Base-by-base conservation (phyloP, 495 filamentous ascomycete genomes). In the Trichocladium uniseriatum region DNA sequence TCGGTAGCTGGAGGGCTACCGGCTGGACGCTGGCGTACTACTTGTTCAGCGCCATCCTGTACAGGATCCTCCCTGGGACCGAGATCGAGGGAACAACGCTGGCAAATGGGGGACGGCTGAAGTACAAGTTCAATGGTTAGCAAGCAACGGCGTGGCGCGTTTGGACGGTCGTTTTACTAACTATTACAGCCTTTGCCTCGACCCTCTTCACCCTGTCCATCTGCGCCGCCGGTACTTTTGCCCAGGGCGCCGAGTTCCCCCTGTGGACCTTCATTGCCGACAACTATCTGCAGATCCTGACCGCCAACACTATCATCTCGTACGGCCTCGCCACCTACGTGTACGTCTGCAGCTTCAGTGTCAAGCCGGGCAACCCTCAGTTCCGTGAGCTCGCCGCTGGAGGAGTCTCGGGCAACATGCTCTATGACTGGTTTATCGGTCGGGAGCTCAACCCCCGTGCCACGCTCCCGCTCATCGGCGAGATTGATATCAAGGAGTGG, bases 391-490 rank as follows among this genome's bases (percentile, higher is more conserved):
- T 97, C 5, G 91, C 91, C 0, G 76, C 79, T 4, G 89, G 88
- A 42, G 89, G 87, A 43, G 76, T 84, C 56, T 80, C 81, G 13
- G 94, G 92, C 44, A 97, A 95, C 61, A 67, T 84, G 41, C 66
- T 97, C 28, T 96, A 97, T 67, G 91, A 97, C 68, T 97, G 86
- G 77, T 98, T 88, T 71, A 97, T 97, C 55, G 92, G 92, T 16
- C 88, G 92, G 31, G 92, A 97, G 62, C 82, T 97, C 49, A 98
- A 97, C 69, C 91, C 94, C 7, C 89, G 89, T 24, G 65, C 97
- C 41, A 79, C 73, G 5, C 59, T 95, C 11, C 89, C 89, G 2
- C 62, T 91, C 43, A 72, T 92, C 18, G 85, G 87, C 54, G 82
- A 83, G 40, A 77, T 96, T 40, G 94, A 98, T 59, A 84, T 98